These are phyloP conservation scores for Pyrenophora tritici-repentis DNA, from an alignment of 2,329 filamentous ascomycete species.

Conservation along the genomic window DNA sequence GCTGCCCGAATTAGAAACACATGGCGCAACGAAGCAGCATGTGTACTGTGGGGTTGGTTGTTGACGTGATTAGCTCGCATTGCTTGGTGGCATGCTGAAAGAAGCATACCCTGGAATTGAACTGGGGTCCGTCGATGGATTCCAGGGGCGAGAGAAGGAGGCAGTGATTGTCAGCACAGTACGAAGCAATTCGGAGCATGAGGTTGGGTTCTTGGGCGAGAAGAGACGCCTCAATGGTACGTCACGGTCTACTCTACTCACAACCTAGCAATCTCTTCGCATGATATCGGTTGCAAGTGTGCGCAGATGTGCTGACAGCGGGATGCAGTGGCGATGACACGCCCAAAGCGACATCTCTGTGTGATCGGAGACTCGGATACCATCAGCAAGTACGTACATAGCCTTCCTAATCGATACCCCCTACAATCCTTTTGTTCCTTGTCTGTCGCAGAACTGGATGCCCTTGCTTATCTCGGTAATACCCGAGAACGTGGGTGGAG, in stretches of 20 bases:
- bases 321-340: conserved; percentile 88
- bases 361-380: conserved; percentile 95
- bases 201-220: conserved; percentile 92
- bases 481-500: conserved; percentile 17
- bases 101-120: conserved; percentile 83
- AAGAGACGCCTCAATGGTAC: conserved; percentile 89
- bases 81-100: conserved; percentile 77
- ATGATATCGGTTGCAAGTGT: not conserved
- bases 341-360: conserved; percentile 86
- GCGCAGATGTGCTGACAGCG: conserved; percentile 16
- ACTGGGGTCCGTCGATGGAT: conserved; percentile 95
- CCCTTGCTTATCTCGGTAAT: not conserved
- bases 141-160: conserved; percentile 97
- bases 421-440: not conserved
- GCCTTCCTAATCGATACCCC: conserved; percentile 8
- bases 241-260: conserved; percentile 32
- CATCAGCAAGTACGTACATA: conserved; percentile 71
- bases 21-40: conserved; percentile 4
- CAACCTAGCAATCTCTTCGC: conserved; percentile 2
- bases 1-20: conserved; percentile 11
- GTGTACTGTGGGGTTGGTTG: not conserved
- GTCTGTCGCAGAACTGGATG: conserved; percentile 3
- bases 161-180: conserved; percentile 93
- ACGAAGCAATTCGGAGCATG: conserved; percentile 80
- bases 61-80: conserved; percentile 63